A percentile compares a stretch with the other conserved stretches of the same genome.
These are phyloP conservation scores for Colletotrichum tofieldiae DNA, from an alignment of 2,329 filamentous ascomycete species.

Conservation along the genomic window DNA sequence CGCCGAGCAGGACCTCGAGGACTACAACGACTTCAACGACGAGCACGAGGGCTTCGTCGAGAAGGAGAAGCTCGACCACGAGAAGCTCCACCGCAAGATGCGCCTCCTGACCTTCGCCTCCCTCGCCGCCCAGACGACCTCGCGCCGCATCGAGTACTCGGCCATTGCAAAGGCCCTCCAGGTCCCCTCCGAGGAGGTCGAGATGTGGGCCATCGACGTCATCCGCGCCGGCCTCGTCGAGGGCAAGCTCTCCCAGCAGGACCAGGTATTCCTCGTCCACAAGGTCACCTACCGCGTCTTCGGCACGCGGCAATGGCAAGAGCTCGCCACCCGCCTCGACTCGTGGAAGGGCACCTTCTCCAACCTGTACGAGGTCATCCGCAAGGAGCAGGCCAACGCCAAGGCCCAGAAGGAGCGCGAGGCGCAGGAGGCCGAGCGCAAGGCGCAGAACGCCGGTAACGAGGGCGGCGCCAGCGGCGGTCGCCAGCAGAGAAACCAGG, in stretches of 20 bases:
- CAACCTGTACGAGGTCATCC: constrained; percentile 84
- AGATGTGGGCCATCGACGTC: constrained; percentile 99
- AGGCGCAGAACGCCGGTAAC: constrained; percentile 65
- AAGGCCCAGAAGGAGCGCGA: constrained; percentile 85
- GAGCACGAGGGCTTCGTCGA: constrained; percentile 91
- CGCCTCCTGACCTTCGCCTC: constrained; percentile 94
- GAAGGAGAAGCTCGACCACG: constrained; percentile 79
- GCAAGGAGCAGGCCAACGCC: constrained; percentile 85
- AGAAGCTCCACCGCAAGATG: constrained; percentile 92
- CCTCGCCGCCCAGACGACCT: constrained; percentile 86
- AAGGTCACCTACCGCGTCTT: constrained; percentile 97
- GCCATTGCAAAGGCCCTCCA: constrained; percentile 89
- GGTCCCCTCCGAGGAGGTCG: constrained; percentile 86
- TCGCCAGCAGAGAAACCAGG: constrained; percentile 47
- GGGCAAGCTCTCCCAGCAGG: constrained; percentile 94
- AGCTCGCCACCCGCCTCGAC: constrained; percentile 91
- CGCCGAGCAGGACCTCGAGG: constrained; percentile 92
- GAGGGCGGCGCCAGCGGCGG: constrained; percentile 51
- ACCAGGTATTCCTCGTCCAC: constrained; percentile 94
- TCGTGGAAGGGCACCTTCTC: constrained; percentile 90
- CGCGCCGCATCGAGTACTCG: constrained; percentile 89
- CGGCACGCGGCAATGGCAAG: constrained; percentile 97
- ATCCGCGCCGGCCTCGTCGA: constrained; percentile 96
- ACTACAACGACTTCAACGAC: constrained; percentile 95
- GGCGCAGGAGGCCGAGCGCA: constrained; percentile 79